Evolutionary conservation across 2,329 filamentous ascomycete species (phyloP), one percentile per base, ranked within the genome.

Genomic region (Endothia cerciana): DNA sequence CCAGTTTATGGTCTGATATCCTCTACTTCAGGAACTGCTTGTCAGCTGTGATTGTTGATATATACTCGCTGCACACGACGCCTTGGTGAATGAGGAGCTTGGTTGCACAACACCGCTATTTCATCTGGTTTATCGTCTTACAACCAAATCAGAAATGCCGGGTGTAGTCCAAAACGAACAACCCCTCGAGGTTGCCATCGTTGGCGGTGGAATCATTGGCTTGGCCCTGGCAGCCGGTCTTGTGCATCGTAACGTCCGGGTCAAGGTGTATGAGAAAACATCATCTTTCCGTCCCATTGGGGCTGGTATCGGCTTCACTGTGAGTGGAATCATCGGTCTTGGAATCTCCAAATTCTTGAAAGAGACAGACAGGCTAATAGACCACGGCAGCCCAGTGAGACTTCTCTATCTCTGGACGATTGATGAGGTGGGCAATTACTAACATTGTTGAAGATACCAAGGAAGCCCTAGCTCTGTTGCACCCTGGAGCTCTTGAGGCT

Each of bases 381-480:
- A 28, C 1, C 13, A 5, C 13, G 25, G 28, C 5, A 51, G 47
- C 47, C 47, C 13, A 51, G 47, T 51, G 28, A 17, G 47, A 15
- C 11, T 51, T 51, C 13, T 28, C 47, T 17, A 15, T 4, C 5
- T 28, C 47, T 25, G 11, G 45, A 13, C n/a, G 25, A 4, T 25
- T 22, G n/a, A 47, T 10, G 45, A 25, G 45, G n/a, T 5, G 5
- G 10, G 2, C n/a, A 25, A 17, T 11, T 1, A 51, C 15, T 51
- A 30, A 51, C 13, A 28, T 5, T 2, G 17, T 28, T 28, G 1
- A 47, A 51, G 47, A 58, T 1, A 81, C 83, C 25, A 86, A 86
- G 67, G 82, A 84, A 2, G 83, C 85, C 4, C 83, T 89, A 81
- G 76, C 78, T 22, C 74, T 83, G 7, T 81, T 87, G 68, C 80